Percentiles rank a stretch among this genome's conserved stretches.
These are phyloP conservation scores for Botryosphaeria agaves DNA, from an alignment of 2,329 filamentous ascomycete genomes.

Conservation along the genomic window DNA sequence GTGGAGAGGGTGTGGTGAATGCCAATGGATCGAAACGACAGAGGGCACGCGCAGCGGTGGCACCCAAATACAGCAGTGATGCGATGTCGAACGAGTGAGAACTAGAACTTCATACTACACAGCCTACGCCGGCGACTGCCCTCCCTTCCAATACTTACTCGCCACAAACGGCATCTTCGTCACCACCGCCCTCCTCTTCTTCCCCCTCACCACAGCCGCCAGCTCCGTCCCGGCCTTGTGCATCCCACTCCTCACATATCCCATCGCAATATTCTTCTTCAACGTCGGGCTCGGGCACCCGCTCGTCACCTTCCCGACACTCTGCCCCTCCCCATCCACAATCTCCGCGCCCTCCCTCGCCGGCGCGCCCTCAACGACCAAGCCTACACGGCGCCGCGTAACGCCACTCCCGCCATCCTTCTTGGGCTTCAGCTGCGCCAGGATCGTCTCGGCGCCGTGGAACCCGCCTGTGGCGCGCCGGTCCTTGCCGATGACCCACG, in stretches of 20 bases:
- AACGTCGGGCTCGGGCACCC: constrained; percentile 79
- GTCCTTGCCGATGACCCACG: constrained; percentile 74
- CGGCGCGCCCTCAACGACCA: constrained; percentile 70
- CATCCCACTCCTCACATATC: constrained; percentile 62
- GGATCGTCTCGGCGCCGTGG: constrained; percentile 64
- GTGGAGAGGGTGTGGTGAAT: not conserved
- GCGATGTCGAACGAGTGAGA: too few species aligned
- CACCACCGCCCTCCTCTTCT: constrained; percentile 55
- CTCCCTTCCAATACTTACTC: constrained; percentile 52
- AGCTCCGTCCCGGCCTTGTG: constrained; percentile 77
- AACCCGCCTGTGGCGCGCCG: constrained; percentile 58
- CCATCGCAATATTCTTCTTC: constrained; percentile 91
- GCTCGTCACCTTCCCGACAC: constrained; percentile 69
- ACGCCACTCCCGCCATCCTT: constrained; percentile 57
- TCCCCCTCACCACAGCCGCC: constrained; percentile 60
- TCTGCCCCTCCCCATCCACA: constrained; percentile 42
- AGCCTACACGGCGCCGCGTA: constrained; percentile 55
- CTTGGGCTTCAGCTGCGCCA: constrained; percentile 57
- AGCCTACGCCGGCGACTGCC: constrained; percentile 3
- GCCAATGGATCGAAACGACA: too few species aligned
- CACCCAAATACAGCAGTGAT: too few species aligned
- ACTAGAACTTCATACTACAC: too few species aligned
- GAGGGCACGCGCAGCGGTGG: too few species aligned
- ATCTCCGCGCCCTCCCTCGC: constrained; percentile 81
- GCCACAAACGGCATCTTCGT: constrained; percentile 81